Conservation (phyloP, 1,284 basidiomycete species). For the Ustilago esculenta region DNA sequence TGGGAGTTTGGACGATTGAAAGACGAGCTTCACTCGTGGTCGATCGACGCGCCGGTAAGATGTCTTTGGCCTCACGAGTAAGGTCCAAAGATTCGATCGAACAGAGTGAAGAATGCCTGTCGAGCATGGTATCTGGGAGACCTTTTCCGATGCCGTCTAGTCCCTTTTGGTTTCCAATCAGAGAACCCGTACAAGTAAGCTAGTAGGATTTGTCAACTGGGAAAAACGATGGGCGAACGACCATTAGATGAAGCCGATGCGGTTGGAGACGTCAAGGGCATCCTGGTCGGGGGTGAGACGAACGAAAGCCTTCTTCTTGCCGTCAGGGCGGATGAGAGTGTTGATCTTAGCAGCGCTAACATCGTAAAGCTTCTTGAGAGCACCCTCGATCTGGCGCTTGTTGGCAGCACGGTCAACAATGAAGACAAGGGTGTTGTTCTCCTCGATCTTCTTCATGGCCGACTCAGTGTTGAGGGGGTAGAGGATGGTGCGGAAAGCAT, state of each 20-base stretch:
- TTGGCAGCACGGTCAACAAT: slow-evolving; percentile 93
- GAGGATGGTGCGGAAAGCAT: slow-evolving; percentile 93
- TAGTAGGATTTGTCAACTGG: not conserved
- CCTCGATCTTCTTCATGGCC: slow-evolving; percentile 89
- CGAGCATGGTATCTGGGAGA: too few relatives aligned
- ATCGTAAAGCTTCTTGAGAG: slow-evolving; percentile 98
- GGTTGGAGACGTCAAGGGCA: slow-evolving; percentile 97
- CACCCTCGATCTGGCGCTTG: slow-evolving; percentile 95
- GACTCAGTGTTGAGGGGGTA: slow-evolving; percentile 74
- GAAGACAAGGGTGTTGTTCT: slow-evolving; percentile 98
- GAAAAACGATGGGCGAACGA: not conserved
- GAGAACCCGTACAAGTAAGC: not conserved
- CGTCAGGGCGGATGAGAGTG: slow-evolving; percentile 98
- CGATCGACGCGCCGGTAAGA: slow-evolving; percentile 3
- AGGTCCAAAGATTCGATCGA: too few relatives aligned
- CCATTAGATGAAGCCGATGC: slow-evolving; percentile 73
- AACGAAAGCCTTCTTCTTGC: slow-evolving; percentile 99
- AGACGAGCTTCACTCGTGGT: too few relatives aligned
- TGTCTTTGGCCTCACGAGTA: not conserved
- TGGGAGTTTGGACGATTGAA: too few relatives aligned
- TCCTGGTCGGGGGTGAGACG: slow-evolving; percentile 94
- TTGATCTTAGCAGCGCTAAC: slow-evolving; percentile 95
- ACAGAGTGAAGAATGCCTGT: too few relatives aligned
- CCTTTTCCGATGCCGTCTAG: slow-evolving; percentile 5
- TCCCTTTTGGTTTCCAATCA: slow-evolving; percentile 1